Conservation (phyloP, 169 alveolate genomes). For the Amoebophrya sp. region DNA sequence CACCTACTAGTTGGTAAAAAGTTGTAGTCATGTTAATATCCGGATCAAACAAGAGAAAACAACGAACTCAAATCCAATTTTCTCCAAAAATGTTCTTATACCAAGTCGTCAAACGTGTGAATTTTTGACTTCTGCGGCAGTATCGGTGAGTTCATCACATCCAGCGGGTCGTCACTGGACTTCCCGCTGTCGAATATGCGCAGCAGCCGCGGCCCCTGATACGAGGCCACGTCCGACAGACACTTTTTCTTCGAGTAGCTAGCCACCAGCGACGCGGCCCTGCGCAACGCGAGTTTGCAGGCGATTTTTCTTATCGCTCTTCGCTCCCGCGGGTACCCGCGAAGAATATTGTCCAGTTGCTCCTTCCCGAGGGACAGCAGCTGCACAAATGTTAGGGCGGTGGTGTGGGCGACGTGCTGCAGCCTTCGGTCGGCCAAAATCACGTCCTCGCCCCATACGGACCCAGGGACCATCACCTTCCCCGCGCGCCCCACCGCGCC, state of each 20-base stretch:
- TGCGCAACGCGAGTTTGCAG: background rate
- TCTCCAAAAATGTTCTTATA: too few relatives aligned
- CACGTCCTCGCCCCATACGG: slow-evolving; percentile 8
- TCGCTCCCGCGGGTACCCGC: background rate
- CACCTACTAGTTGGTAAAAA: background rate
- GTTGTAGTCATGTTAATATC: background rate
- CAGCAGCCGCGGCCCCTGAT: background rate
- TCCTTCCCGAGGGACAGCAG: background rate
- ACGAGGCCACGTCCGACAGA: background rate
- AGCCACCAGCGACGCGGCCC: background rate
- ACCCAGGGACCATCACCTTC: background rate
- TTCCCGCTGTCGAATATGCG: background rate
- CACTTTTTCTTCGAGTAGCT: background rate
- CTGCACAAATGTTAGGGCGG: background rate
- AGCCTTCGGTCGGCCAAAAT: background rate
- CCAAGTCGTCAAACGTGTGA: background rate
- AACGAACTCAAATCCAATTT: too few relatives aligned
- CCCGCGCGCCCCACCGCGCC: slow-evolving; percentile 21
- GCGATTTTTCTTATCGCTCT: background rate
- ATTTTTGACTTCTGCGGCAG: too few relatives aligned
- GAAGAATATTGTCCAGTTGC: background rate
- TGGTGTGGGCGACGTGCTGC: slow-evolving; percentile 14
- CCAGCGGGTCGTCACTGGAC: too few relatives aligned
- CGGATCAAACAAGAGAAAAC: background rate
- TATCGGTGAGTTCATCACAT: too few relatives aligned